phyloP scores from a whole-genome alignment of 176 grass and related monocot species.

The Triticum aestivum region DNA sequence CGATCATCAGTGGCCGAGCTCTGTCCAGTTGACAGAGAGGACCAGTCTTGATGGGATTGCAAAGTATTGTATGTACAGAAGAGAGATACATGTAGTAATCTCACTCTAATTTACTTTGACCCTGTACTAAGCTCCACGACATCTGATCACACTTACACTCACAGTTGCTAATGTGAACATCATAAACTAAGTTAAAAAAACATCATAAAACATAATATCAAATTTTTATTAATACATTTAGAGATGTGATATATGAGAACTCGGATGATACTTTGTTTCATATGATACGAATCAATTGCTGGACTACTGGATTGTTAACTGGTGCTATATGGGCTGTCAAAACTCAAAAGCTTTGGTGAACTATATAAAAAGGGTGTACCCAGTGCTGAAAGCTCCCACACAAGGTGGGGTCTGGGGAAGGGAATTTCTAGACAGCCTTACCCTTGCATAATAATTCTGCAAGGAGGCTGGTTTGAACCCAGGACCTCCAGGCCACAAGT shows the following conservation, averaged over 20 bases:
- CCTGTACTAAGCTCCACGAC: background rate
- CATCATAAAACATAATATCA: background rate
- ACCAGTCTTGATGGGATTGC: background rate
- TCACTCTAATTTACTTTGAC: background rate
- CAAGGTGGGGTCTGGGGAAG: no score
- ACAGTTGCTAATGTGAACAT: conserved; percentile 20
- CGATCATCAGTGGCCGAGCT: background rate
- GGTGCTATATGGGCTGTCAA: conserved; percentile 7
- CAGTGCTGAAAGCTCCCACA: no score
- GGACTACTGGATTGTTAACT: conserved; percentile 10
- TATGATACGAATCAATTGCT: conserved; percentile 18
- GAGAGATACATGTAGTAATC: background rate
- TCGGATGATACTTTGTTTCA: conserved; percentile 12
- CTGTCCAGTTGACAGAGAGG: background rate
- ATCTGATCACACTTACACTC: background rate
- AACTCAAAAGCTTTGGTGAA: conserved; percentile 5
- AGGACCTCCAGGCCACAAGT: no score
- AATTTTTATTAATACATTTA: conserved; percentile 1
- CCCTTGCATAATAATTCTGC: no score
- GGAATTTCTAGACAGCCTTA: no score
- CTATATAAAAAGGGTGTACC: background rate
- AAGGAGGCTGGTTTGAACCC: no score
- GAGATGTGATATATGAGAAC: background rate
- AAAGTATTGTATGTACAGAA: background rate
- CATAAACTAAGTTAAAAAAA: background rate